These are phyloP conservation scores for Malassezia sp. DNA, from an alignment of 1,284 basidiomycete genomes.

Conservation along the genomic window DNA sequence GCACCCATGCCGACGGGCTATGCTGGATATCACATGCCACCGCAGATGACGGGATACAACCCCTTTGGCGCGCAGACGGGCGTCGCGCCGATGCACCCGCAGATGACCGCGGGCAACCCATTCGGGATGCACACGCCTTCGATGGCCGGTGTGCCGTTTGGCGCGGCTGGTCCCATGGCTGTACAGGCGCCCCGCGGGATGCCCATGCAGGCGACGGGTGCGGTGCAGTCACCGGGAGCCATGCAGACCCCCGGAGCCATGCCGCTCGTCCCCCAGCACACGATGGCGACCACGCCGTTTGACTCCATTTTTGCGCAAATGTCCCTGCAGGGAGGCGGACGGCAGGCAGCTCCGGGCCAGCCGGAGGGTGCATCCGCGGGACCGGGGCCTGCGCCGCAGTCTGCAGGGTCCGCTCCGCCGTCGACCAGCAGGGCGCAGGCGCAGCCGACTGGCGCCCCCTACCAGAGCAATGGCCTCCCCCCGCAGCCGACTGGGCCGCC, in stretches of 20 bases:
- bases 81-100: conserved; percentile 53
- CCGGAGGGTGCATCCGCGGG: conserved; percentile 51
- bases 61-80: conserved; percentile 36
- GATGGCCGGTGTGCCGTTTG: too few relatives aligned
- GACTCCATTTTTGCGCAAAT: conserved; percentile 23
- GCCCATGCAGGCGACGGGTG: conserved; percentile 23
- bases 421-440: neutral
- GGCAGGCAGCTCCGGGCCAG: conserved; percentile 31
- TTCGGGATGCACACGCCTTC: conserved; percentile 56
- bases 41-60: conserved; percentile 49
- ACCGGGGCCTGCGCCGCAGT: neutral
- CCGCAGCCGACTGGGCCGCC: neutral
- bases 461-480: neutral
- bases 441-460: neutral
- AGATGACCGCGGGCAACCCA: conserved; percentile 63
- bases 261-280: conserved; percentile 18
- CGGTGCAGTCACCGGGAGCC: conserved; percentile 19
- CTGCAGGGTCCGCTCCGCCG: neutral
- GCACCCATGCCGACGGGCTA: conserved; percentile 48
- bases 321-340: conserved; percentile 31
- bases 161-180: too few relatives aligned
- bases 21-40: conserved; percentile 37
- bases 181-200: too few relatives aligned
- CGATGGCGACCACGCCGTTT: conserved; percentile 17
- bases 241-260: conserved; percentile 13